Conservation (phyloP, 2,329 filamentous ascomycete species). For the Dactylellina cionopaga region DNA sequence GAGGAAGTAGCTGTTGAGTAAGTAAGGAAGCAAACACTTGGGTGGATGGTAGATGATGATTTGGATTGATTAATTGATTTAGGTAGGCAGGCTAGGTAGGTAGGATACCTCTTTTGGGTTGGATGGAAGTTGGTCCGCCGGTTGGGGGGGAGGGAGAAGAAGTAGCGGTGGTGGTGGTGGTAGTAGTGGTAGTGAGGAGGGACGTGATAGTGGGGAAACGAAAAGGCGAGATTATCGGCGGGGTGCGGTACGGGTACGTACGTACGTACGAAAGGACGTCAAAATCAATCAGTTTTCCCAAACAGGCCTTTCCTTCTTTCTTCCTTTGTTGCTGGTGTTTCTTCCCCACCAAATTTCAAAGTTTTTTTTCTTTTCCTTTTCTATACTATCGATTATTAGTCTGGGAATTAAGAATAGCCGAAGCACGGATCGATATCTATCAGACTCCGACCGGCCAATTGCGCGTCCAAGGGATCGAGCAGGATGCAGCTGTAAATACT, state of each 20-base stretch:
- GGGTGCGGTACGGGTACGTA: too few relatives aligned
- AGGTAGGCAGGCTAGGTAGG: neutral
- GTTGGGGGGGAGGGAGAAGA: too few relatives aligned
- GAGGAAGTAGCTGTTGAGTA: neutral
- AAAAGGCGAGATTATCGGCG: neutral
- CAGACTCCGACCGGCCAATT: conserved; percentile 28
- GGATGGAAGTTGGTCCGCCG: too few relatives aligned
- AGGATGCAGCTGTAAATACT: conserved; percentile 3
- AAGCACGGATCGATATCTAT: conserved; percentile 35
- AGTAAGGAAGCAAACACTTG: neutral
- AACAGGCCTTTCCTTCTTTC: too few relatives aligned
- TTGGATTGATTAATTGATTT: too few relatives aligned
- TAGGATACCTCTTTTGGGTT: neutral
- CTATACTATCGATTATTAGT: neutral
- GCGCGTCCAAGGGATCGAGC: conserved; percentile 1
- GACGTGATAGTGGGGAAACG: neutral
- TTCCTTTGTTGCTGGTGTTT: too few relatives aligned
- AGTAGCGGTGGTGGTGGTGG: neutral
- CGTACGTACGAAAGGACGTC: too few relatives aligned
- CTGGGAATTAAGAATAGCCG: conserved; percentile 33
- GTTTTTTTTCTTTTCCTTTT: too few relatives aligned
- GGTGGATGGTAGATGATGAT: too few relatives aligned
- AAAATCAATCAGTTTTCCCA: too few relatives aligned
- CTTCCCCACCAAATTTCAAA: too few relatives aligned
- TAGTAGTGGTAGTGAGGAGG: neutral